phyloP scores from a whole-genome alignment of 805 yeast species.

The Hanseniaspora meyeri region DNA sequence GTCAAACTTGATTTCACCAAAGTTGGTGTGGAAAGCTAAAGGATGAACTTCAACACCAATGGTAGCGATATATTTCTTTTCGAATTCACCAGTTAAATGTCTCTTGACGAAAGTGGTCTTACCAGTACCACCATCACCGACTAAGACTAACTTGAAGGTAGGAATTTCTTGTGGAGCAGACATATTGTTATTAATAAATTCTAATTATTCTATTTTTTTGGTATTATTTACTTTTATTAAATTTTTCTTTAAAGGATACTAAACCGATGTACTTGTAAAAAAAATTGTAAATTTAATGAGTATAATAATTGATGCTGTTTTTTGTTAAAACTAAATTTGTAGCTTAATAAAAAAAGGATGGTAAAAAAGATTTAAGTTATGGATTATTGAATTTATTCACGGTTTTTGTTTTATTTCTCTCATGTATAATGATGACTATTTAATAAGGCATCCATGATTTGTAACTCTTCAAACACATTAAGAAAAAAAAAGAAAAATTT shows the following conservation, averaged over 20 bases:
- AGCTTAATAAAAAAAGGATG: background rate
- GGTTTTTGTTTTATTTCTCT: background rate
- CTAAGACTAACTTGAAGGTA: constrained; percentile 93
- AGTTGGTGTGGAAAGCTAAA: constrained; percentile 93
- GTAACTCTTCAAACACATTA: background rate
- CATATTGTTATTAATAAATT: constrained; percentile 1
- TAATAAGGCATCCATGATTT: too few relatives aligned
- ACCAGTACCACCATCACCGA: constrained; percentile 99
- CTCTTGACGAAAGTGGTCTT: constrained; percentile 99
- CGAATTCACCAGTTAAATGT: constrained; percentile 98
- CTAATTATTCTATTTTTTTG: background rate
- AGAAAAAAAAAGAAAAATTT: background rate
- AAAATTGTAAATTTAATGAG: background rate
- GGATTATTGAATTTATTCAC: background rate
- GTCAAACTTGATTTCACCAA: constrained; percentile 96
- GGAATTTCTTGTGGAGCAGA: constrained; percentile 47
- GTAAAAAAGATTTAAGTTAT: background rate
- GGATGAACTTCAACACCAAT: constrained; percentile 99
- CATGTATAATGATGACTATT: too few relatives aligned
- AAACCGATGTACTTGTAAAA: background rate
- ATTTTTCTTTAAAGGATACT: background rate
- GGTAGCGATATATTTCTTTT: constrained; percentile 96
- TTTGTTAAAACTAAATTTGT: too few relatives aligned
- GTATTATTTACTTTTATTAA: background rate
- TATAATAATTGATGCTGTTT: background rate